Evolutionary conservation across 2,329 filamentous ascomycete genomes (phyloP), one percentile per base, ranked within the genome.

Genomic region (Alternaria consortialis): DNA sequence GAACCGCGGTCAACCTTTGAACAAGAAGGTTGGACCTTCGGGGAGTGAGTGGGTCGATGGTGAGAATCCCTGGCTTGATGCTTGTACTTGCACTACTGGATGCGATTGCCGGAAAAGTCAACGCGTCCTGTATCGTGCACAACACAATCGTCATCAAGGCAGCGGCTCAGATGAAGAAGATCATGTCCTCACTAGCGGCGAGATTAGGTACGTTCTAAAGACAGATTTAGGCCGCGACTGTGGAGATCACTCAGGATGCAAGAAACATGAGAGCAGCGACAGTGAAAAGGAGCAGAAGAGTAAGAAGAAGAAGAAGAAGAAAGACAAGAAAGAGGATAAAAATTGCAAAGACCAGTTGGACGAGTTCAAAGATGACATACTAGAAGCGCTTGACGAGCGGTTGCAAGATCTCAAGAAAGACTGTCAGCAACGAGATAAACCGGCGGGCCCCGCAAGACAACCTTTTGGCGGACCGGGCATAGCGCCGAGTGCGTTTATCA

Each of bases 21-120:
- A 48, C 13, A 58, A 52, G 36, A 54, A 61, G 39, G 63, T 56
- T 12, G 65, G 68, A 0, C 65, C 67, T 1, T 67, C 65, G 9
- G 69, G 65, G 1, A 58, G 69, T 9, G 71, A 71, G 47, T 73
- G 72, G 71, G 17, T 69, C 11, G 55, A 66, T 8, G 68, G 65
- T 3, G 62, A 74, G 34, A 47, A 73, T 40, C 48, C 64, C 2
- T 75, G 70, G 37, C 69, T 77, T 1, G 73, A 76, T 43, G 72
- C 71, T 3, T 77, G 74, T 56, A 68, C 61, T 4, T 77, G 74
- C 53, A 74, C 73, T 1, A 72, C 64, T 7, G 63, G 63, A 13
- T 77, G 74, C 50, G 67, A 53, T 2, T 76, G 73, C 55, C 64
- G 73, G 11, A 72, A 73, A 34, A 71, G 72, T 1, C 68, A 74